phyloP scores from a whole-genome alignment of 768 basidiomycete species.

The Panaeolus papilionaceus region DNA sequence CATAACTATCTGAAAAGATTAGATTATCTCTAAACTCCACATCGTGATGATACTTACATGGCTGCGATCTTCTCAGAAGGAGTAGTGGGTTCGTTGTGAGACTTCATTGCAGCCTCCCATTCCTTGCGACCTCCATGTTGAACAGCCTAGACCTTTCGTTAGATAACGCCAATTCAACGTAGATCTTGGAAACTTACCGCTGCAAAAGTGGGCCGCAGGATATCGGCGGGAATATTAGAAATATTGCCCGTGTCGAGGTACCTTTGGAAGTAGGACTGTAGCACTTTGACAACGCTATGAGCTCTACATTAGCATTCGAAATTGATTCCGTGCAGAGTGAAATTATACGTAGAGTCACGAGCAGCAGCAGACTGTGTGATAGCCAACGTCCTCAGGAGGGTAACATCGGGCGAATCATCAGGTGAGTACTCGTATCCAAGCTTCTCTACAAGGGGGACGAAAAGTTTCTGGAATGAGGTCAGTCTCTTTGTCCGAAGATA shows the following conservation, averaged over 20 bases:
- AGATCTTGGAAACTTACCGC: conserved; percentile 41
- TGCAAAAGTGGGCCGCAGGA: conserved; percentile 62
- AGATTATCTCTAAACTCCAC: conserved; percentile 13
- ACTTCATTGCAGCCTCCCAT: conserved; percentile 71
- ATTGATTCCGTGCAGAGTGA: neutral
- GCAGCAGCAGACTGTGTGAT: conserved; percentile 55
- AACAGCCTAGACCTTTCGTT: conserved; percentile 58
- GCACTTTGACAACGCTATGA: conserved; percentile 71
- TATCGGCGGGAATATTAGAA: conserved; percentile 80
- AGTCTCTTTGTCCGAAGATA: neutral
- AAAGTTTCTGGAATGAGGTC: conserved; percentile 52
- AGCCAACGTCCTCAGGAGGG: conserved; percentile 77
- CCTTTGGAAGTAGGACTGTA: conserved; percentile 71
- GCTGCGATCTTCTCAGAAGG: conserved; percentile 76
- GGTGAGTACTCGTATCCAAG: conserved; percentile 80
- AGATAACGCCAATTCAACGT: neutral
- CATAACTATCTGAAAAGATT: conserved; percentile 50
- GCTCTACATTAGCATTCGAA: conserved; percentile 17
- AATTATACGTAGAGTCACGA: conserved; percentile 34
- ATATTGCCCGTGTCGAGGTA: conserved; percentile 78
- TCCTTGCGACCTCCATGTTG: conserved; percentile 76
- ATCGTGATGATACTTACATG: conserved; percentile 50
- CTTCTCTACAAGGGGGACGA: conserved; percentile 76
- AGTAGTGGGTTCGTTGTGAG: conserved; percentile 76
- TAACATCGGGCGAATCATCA: conserved; percentile 69